Percentiles rank a stretch among this genome's conserved stretches.
Conservation (phyloP, 2,329 filamentous ascomycete genomes). For the Beauveria sp. region DNA sequence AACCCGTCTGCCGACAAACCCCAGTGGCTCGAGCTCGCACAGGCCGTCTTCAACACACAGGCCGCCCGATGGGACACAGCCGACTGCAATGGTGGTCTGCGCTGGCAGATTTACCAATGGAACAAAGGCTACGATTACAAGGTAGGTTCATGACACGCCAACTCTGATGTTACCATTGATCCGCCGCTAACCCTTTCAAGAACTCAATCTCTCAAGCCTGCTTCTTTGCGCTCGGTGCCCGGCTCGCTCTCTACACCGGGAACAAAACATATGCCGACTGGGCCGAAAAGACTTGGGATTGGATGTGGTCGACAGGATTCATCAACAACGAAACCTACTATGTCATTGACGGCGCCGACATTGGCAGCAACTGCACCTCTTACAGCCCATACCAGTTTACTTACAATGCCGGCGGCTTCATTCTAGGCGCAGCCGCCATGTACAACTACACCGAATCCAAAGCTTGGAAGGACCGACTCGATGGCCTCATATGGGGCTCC, state of each 20-base stretch:
- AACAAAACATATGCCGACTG: slow-evolving; percentile 72
- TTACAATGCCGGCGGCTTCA: slow-evolving; percentile 60
- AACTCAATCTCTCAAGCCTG: slow-evolving; percentile 57
- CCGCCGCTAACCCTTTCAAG: slow-evolving; percentile 20
- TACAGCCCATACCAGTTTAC: slow-evolving; percentile 58
- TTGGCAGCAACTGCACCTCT: slow-evolving; percentile 47
- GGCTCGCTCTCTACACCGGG: slow-evolving; percentile 68
- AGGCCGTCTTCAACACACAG: slow-evolving; percentile 77
- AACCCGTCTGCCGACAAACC: slow-evolving; percentile 55
- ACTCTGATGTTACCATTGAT: background rate
- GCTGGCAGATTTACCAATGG: slow-evolving; percentile 80
- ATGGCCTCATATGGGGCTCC: slow-evolving; percentile 47
- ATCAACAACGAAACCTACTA: slow-evolving; percentile 48
- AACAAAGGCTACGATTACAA: slow-evolving; percentile 76
- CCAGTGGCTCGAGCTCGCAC: slow-evolving; percentile 65
- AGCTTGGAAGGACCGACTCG: slow-evolving; percentile 51
- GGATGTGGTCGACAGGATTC: slow-evolving; percentile 51
- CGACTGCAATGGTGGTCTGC: slow-evolving; percentile 65
- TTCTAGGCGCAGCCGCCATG: slow-evolving; percentile 61
- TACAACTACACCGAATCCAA: slow-evolving; percentile 51
- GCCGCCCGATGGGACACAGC: slow-evolving; percentile 62
- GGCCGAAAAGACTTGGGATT: slow-evolving; percentile 67
- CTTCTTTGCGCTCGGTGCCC: slow-evolving; percentile 56
- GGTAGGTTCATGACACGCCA: background rate
- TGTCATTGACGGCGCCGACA: slow-evolving; percentile 56